Evolutionary conservation across 2,329 filamentous ascomycete species (phyloP).

Genomic region (Amauroascus niger): DNA sequence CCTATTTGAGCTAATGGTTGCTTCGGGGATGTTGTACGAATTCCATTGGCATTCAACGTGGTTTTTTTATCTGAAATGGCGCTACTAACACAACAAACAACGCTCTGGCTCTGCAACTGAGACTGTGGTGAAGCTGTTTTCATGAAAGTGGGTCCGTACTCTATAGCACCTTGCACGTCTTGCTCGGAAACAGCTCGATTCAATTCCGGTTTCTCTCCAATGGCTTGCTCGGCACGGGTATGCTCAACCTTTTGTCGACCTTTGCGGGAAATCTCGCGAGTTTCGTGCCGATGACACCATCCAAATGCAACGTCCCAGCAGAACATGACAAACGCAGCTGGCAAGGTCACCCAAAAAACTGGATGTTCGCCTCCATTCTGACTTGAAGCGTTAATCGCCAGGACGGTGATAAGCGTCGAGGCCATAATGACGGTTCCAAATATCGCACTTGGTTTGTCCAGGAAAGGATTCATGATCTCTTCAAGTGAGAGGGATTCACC

Average conservation of each 20-base stretch:
- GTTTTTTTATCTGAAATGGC: not conserved
- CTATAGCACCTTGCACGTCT: slow-evolving; percentile 14
- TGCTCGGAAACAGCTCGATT: slow-evolving; percentile 7
- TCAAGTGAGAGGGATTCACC: slow-evolving; percentile 53
- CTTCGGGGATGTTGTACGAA: slow-evolving; percentile 11
- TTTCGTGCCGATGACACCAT: slow-evolving; percentile 54
- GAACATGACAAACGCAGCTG: slow-evolving; percentile 59
- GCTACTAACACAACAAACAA: not conserved
- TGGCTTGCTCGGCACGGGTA: slow-evolving; percentile 33
- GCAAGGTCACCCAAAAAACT: slow-evolving; percentile 60
- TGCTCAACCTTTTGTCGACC: slow-evolving; percentile 44
- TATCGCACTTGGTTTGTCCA: slow-evolving; percentile 56
- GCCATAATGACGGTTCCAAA: slow-evolving; percentile 60
- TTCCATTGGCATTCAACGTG: not conserved
- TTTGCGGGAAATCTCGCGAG: slow-evolving; percentile 51
- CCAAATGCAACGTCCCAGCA: slow-evolving; percentile 57
- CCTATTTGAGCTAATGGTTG: slow-evolving; percentile 5
- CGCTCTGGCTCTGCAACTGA: not conserved
- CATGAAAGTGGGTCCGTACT: slow-evolving; percentile 3
- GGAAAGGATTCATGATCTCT: slow-evolving; percentile 65
- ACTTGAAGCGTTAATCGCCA: slow-evolving; percentile 56
- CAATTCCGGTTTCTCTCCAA: slow-evolving; percentile 28
- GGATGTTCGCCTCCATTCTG: slow-evolving; percentile 43
- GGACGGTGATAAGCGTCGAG: slow-evolving; percentile 54
- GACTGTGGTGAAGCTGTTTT: not conserved